Conservation (phyloP, 306 rosid species). For the Vigna trinervia region DNA sequence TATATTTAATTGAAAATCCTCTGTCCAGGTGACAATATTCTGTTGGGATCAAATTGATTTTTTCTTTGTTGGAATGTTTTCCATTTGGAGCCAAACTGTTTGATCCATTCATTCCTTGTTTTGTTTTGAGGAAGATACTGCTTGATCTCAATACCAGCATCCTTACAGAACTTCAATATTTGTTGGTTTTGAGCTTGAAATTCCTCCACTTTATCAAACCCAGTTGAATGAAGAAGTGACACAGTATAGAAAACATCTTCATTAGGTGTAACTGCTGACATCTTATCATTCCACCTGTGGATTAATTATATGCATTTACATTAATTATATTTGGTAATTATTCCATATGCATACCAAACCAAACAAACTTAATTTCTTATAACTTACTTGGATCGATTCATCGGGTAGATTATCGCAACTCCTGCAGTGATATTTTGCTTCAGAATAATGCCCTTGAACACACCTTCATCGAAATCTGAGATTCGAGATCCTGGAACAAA, state of each 20-base stretch:
- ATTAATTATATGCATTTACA: neutral
- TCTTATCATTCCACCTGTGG: conserved; percentile 75
- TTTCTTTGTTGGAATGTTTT: conserved; percentile 52
- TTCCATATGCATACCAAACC: neutral
- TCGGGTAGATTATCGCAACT: conserved; percentile 64
- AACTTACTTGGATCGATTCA: conserved; percentile 64
- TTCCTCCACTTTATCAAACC: conserved; percentile 38
- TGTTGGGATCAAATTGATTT: conserved; percentile 66
- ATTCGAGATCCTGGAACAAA: conserved; percentile 79
- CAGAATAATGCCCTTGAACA: conserved; percentile 66
- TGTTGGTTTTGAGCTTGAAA: conserved; percentile 53
- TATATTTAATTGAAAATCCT: conserved; percentile 57
- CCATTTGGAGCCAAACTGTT: conserved; percentile 82
- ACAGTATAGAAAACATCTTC: conserved; percentile 70
- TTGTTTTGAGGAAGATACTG: conserved; percentile 67
- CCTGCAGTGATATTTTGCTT: conserved; percentile 61
- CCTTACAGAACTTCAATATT: conserved; percentile 56
- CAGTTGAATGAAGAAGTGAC: conserved; percentile 54
- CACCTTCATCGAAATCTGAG: conserved; percentile 61
- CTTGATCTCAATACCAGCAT: conserved; percentile 54
- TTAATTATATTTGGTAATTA: neutral
- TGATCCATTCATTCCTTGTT: conserved; percentile 56
- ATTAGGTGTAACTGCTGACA: conserved; percentile 71
- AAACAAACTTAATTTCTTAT: neutral
- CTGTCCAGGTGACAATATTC: conserved; percentile 82